These are phyloP conservation scores for Boletus sp. DNA, from an alignment of 768 basidiomycete species.

Conservation along the genomic window DNA sequence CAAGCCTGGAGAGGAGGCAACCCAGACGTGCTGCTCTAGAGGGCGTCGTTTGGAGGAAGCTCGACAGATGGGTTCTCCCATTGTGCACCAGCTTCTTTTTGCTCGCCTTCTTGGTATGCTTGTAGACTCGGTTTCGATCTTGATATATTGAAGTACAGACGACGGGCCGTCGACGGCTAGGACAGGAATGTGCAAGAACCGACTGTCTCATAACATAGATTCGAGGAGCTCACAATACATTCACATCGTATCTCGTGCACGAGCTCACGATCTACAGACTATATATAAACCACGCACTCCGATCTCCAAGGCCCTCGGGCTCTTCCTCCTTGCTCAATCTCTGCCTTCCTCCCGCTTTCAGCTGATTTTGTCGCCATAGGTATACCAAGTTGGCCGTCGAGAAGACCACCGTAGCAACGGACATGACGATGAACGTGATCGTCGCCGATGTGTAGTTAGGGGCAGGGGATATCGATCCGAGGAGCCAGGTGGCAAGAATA, in stretches of 20 bases:
- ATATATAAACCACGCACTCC: too few relatives aligned
- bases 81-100: slow-evolving; percentile 49
- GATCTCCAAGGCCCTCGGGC: too few relatives aligned
- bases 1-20: background rate
- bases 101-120: slow-evolving; percentile 48
- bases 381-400: too few relatives aligned
- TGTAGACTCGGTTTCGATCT: background rate
- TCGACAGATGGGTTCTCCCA: slow-evolving; percentile 48
- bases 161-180: too few relatives aligned
- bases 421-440: slow-evolving; percentile 11
- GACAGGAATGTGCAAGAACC: slow-evolving; percentile 17
- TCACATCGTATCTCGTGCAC: too few relatives aligned
- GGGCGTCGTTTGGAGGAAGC: slow-evolving; percentile 44
- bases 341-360: too few relatives aligned
- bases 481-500: slow-evolving; percentile 62
- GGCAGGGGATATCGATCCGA: slow-evolving; percentile 47
- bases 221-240: too few relatives aligned
- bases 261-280: too few relatives aligned
- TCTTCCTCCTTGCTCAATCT: too few relatives aligned
- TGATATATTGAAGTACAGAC: background rate
- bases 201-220: too few relatives aligned
- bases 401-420: too few relatives aligned
- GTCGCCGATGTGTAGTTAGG: slow-evolving; percentile 53
- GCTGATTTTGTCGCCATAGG: too few relatives aligned
- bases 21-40: slow-evolving; percentile 28